Evolutionary conservation across 768 basidiomycete species (phyloP).

Genomic region (Rhizopogon vinicolor): DNA sequence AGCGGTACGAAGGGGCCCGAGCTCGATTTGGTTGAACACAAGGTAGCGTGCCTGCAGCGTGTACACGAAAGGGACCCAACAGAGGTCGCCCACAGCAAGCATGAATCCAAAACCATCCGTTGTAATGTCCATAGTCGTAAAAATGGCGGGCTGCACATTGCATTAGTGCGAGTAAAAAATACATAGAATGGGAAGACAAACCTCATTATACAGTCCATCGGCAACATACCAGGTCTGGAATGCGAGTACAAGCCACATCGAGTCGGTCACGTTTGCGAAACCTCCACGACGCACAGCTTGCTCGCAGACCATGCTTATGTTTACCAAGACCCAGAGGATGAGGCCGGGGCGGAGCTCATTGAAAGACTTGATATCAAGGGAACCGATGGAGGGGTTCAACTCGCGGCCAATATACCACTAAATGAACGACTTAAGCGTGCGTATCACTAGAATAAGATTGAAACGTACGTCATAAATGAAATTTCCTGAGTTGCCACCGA

Average conservation of each 20-base stretch:
- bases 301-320: conserved; percentile 87
- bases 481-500: conserved; percentile 90
- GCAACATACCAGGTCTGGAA: conserved; percentile 88
- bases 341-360: conserved; percentile 50
- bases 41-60: conserved; percentile 92
- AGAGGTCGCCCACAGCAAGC: conserved; percentile 88
- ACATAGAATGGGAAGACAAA: conserved; percentile 19
- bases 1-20: conserved; percentile 53
- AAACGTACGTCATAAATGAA: conserved; percentile 81
- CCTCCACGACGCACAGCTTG: conserved; percentile 81
- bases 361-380: conserved; percentile 68
- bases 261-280: conserved; percentile 67
- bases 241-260: conserved; percentile 82
- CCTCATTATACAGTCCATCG: conserved; percentile 90
- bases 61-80: conserved; percentile 95
- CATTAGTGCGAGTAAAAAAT: neutral
- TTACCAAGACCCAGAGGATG: conserved; percentile 87
- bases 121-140: conserved; percentile 97
- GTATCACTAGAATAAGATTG: neutral
- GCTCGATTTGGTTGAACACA: conserved; percentile 80
- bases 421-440: neutral
- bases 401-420: conserved; percentile 95
- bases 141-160: conserved; percentile 62
- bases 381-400: conserved; percentile 82
- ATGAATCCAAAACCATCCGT: conserved; percentile 99